These are phyloP conservation scores for Pythium scleroteichum DNA, from an alignment of 352 stramenopile species.

Conservation along the genomic window DNA sequence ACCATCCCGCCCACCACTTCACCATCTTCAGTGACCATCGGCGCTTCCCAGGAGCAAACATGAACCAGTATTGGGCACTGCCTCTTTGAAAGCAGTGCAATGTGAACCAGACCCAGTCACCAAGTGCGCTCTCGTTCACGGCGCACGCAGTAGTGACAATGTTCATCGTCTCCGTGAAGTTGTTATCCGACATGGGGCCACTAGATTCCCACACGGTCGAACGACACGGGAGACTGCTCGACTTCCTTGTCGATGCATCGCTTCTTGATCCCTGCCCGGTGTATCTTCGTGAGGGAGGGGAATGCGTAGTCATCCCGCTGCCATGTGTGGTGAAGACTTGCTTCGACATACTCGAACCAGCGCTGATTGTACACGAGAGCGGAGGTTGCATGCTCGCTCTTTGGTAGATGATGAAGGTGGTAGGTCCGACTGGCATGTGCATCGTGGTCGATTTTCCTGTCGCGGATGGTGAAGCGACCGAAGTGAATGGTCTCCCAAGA, in stretches of 20 bases:
- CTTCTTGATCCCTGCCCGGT: too few species aligned
- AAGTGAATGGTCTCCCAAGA: slow-evolving; percentile 7
- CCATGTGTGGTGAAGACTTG: neutral
- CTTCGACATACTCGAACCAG: too few species aligned
- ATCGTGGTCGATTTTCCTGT: slow-evolving; percentile 20
- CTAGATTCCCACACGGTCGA: slow-evolving; percentile 7
- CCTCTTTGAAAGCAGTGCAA: slow-evolving; percentile 18
- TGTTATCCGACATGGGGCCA: slow-evolving; percentile 2
- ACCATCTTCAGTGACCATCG: slow-evolving; percentile 24
- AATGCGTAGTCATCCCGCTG: too few species aligned
- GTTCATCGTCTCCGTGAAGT: slow-evolving; percentile 6
- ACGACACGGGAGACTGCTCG: too few species aligned
- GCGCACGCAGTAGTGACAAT: neutral
- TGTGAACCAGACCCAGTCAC: slow-evolving; percentile 13
- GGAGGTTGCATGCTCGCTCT: neutral
- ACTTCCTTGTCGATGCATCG: too few species aligned
- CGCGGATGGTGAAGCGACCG: slow-evolving; percentile 16
- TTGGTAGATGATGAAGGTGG: neutral
- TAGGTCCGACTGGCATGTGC: slow-evolving; percentile 5
- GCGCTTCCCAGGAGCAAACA: slow-evolving; percentile 10
- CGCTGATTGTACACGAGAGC: too few species aligned
- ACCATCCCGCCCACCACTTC: slow-evolving; percentile 24
- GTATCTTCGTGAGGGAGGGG: too few species aligned
- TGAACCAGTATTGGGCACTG: slow-evolving; percentile 16
- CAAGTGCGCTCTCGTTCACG: neutral